Conservation (phyloP, 2,329 filamentous ascomycete genomes). For the Lomentospora prolificans region DNA sequence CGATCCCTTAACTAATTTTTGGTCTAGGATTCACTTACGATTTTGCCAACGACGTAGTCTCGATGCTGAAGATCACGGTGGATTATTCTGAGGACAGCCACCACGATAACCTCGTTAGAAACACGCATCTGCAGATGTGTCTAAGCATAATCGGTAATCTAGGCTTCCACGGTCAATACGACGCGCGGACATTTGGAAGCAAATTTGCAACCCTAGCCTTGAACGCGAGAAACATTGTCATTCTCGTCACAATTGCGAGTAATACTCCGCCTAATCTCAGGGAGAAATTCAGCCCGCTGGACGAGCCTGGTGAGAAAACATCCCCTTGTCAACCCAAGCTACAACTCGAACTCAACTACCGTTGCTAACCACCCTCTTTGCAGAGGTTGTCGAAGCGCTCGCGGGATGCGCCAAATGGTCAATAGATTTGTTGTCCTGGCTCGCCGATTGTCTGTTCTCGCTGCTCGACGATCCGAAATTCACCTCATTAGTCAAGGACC, state of each 20-base stretch:
- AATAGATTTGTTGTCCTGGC: conserved; percentile 57
- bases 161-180: conserved; percentile 57
- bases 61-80: conserved; percentile 60
- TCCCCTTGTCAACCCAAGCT: too few relatives aligned
- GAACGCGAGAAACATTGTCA: conserved; percentile 62
- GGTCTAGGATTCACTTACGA: conserved; percentile 52
- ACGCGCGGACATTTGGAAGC: conserved; percentile 53
- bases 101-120: conserved; percentile 63
- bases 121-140: conserved; percentile 62
- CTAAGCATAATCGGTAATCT: conserved; percentile 72
- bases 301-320: conserved; percentile 41
- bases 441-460: conserved; percentile 48
- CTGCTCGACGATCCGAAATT: conserved; percentile 44
- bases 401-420: conserved; percentile 72
- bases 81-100: conserved; percentile 73
- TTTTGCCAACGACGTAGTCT: conserved; percentile 57
- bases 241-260: conserved; percentile 55
- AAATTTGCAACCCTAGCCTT: conserved; percentile 68
- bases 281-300: conserved; percentile 47
- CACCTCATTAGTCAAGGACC: conserved; percentile 34
- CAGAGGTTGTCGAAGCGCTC: conserved; percentile 63
- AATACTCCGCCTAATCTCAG: conserved; percentile 44
- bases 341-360: too few relatives aligned
- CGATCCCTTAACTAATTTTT: neutral
- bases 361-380: neutral